phyloP scores from a whole-genome alignment of 495 filamentous ascomycete genomes.

The Talaromyces nanjingensis region DNA sequence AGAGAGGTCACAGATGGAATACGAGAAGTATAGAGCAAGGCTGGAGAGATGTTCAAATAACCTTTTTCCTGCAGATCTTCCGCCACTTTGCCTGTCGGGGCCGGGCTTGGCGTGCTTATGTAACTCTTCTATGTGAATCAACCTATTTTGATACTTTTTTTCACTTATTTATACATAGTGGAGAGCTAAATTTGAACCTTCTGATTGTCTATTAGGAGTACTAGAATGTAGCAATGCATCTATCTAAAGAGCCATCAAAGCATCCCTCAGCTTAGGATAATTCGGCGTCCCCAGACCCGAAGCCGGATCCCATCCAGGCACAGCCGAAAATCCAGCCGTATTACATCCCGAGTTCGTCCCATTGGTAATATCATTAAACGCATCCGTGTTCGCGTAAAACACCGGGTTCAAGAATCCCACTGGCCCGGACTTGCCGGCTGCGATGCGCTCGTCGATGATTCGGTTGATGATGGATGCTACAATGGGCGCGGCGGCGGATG shows the following conservation, averaged over 20 bases:
- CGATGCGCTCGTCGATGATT: constrained; percentile 56
- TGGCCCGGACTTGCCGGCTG: constrained; percentile 41
- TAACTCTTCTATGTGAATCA: neutral
- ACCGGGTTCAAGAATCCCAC: constrained; percentile 57
- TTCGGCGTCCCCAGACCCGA: constrained; percentile 40
- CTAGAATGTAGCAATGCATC: neutral
- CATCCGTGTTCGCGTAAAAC: constrained; percentile 53
- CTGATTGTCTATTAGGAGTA: neutral
- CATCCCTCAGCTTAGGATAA: constrained; percentile 7
- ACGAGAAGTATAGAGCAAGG: no score
- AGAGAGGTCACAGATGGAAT: no score
- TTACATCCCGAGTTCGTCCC: constrained; percentile 56
- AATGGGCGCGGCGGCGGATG: constrained; percentile 50
- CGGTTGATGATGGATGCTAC: constrained; percentile 51
- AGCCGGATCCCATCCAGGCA: constrained; percentile 43
- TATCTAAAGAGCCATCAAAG: neutral
- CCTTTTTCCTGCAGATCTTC: constrained; percentile 3
- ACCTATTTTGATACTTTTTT: no score
- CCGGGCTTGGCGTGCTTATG: neutral
- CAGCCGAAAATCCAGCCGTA: constrained; percentile 45
- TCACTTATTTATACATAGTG: neutral
- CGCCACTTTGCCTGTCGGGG: neutral
- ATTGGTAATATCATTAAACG: constrained; percentile 53
- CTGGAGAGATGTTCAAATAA: neutral
- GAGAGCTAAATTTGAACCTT: neutral